Percentiles rank a stretch among this genome's conserved stretches.
Evolutionary conservation across 495 filamentous ascomycete species (phyloP).

Genomic region (Cudoniella acicularis): DNA sequence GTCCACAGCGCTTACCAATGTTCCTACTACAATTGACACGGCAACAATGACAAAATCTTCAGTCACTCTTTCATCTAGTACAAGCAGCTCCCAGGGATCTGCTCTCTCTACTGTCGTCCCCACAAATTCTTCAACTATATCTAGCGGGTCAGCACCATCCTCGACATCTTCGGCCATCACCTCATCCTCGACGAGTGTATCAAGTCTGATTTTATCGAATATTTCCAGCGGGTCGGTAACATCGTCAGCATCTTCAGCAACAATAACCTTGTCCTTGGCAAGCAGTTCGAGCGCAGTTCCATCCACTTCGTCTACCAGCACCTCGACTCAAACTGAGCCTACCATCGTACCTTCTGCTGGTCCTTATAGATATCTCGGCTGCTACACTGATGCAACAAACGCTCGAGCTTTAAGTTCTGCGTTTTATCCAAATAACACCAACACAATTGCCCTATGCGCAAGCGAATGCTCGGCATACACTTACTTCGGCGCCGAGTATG

Average conservation of each 20-base stretch:
- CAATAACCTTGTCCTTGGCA: slow-evolving; percentile 7
- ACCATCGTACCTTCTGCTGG: slow-evolving; percentile 9
- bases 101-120: too few relatives aligned
- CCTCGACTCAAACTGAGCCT: slow-evolving; percentile 8
- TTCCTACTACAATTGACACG: too few relatives aligned
- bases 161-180: neutral
- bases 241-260: neutral
- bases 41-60: too few relatives aligned
- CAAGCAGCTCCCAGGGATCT: too few relatives aligned
- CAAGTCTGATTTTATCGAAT: neutral
- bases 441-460: slow-evolving; percentile 33
- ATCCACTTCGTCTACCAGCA: slow-evolving; percentile 8
- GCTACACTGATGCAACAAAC: slow-evolving; percentile 26
- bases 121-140: too few relatives aligned
- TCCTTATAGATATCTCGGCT: slow-evolving; percentile 29
- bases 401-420: slow-evolving; percentile 13
- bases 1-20: too few relatives aligned
- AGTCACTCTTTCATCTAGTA: too few relatives aligned
- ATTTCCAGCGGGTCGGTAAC: neutral
- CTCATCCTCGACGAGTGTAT: neutral
- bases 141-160: too few relatives aligned
- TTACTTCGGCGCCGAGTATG: slow-evolving; percentile 37
- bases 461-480: slow-evolving; percentile 25
- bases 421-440: slow-evolving; percentile 16
- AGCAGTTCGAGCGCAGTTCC: slow-evolving; percentile 1